Base-by-base conservation (phyloP, 2,329 filamentous ascomycete species). In the Byssochlamys sp. region DNA sequence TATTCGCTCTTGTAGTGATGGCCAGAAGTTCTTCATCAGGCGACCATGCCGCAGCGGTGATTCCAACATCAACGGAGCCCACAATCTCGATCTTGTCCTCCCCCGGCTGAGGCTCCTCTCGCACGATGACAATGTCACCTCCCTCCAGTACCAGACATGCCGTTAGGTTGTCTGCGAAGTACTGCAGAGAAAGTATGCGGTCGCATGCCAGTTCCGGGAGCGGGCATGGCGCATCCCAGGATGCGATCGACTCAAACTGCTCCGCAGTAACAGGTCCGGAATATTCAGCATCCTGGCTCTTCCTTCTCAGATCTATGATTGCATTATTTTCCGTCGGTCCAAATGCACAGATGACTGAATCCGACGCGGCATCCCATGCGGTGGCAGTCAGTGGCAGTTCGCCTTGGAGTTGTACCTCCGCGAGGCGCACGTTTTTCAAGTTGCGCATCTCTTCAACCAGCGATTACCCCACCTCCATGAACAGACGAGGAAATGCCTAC, bases 1-100 rank as follows among this genome's bases (percentile, higher is more conserved):
- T 94, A 59, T 86, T 81, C 48, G 85, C 86, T 66, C 86, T 85
- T 19, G 94, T 97, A 55, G 87, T 84, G 61, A 99, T 84, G 57
- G 88, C 85, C 51, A 99, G 78, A 19, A 97, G 80, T 71, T 97
- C 92, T 69, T 96, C 92, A 68, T 99, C 94, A 2, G 91, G 91
- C 45, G 92, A 95, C 94, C 94, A 99, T 63, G 84, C 83, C 14
- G 91, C 92, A 14, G 91, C 90, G 26, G 86, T 84, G 65, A 99
- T 96, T 26, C 92, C 94, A 58, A 88, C 88, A 74, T 96, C 91
- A 39, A 99, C 89, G 33, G 91, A 95, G 51, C 94, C 94, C 62
- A 97, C 85, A 65, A 99, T 97, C 73, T 97, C 94, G 65, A 99
- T 91, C 65, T 89, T 85, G 39, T 91, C 88, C 70, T 89, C 84